Evolutionary conservation across 257 asterid species (phyloP).

Genomic region (Solanum megistacrolobum): DNA sequence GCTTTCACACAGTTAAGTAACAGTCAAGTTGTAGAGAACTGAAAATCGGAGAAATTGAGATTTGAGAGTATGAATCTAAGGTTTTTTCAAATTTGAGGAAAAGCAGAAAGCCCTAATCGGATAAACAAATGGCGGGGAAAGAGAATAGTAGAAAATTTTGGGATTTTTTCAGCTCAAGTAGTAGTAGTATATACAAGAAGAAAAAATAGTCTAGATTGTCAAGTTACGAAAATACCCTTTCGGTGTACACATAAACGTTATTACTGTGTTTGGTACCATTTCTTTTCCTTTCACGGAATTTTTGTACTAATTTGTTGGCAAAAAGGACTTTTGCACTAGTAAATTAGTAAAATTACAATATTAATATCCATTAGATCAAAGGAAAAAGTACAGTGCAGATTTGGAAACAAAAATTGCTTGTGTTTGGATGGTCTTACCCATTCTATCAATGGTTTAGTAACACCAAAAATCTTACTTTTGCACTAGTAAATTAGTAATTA

Average conservation of each 20-base stretch:
- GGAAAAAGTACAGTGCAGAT: not conserved
- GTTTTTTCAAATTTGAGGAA: not conserved
- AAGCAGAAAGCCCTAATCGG: not conserved
- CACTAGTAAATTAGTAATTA: not conserved
- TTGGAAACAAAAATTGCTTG: too few relatives aligned
- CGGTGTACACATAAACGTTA: not conserved
- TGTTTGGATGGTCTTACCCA: not conserved
- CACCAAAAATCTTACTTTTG: too few relatives aligned
- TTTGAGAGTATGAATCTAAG: not conserved
- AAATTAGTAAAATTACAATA: not conserved
- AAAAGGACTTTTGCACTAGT: not conserved
- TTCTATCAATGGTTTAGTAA: not conserved
- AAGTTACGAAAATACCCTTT: not conserved
- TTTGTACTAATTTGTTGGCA: not conserved
- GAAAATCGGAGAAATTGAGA: not conserved
- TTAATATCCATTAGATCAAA: not conserved
- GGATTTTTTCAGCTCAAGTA: not conserved
- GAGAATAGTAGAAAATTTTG: not conserved
- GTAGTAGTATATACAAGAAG: not conserved
- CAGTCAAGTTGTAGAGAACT: not conserved
- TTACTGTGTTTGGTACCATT: not conserved
- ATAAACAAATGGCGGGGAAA: slow-evolving; percentile 3
- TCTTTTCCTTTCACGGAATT: not conserved
- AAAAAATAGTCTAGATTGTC: not conserved
- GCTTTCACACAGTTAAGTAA: not conserved